Evolutionary conservation across 768 basidiomycete species (phyloP).

Genomic region (Lepiota brunneoincarnata): DNA sequence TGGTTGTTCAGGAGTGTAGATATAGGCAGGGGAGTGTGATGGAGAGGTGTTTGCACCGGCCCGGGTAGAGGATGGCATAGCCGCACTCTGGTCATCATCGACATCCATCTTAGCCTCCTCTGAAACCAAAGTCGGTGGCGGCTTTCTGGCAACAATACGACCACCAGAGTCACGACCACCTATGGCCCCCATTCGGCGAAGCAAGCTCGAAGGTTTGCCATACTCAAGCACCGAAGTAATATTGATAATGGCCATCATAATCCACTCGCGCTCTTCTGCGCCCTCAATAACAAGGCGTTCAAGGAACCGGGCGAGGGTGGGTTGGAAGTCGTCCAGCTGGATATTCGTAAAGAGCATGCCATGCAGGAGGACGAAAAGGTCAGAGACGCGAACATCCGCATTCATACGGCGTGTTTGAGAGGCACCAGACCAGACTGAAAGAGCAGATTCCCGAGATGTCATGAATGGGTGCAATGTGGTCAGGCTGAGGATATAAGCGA

Average conservation of each 20-base stretch:
- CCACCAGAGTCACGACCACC: slow-evolving; percentile 35
- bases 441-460: slow-evolving; percentile 85
- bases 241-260: slow-evolving; percentile 93
- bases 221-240: slow-evolving; percentile 84
- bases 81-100: slow-evolving; percentile 27
- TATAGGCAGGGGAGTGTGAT: slow-evolving; percentile 28
- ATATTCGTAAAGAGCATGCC: slow-evolving; percentile 98
- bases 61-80: slow-evolving; percentile 19
- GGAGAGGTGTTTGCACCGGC: slow-evolving; percentile 22
- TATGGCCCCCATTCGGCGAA: slow-evolving; percentile 61
- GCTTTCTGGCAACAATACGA: slow-evolving; percentile 52
- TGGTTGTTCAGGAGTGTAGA: slow-evolving; percentile 44
- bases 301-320: slow-evolving; percentile 78
- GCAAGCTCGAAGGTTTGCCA: slow-evolving; percentile 67
- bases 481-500: slow-evolving; percentile 53
- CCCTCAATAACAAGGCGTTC: slow-evolving; percentile 84
- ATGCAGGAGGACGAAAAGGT: slow-evolving; percentile 89
- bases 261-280: slow-evolving; percentile 86
- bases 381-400: slow-evolving; percentile 71
- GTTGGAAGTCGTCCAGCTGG: slow-evolving; percentile 86
- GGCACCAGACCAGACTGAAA: slow-evolving; percentile 81
- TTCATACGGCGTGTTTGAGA: slow-evolving; percentile 71
- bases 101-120: slow-evolving; percentile 49
- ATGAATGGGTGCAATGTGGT: slow-evolving; percentile 87
- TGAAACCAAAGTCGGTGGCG: slow-evolving; percentile 25